Evolutionary conservation across 106 monocot species (phyloP), one percentile per base, ranked within the genome.

Genomic region (Dendrobium nobile): DNA sequence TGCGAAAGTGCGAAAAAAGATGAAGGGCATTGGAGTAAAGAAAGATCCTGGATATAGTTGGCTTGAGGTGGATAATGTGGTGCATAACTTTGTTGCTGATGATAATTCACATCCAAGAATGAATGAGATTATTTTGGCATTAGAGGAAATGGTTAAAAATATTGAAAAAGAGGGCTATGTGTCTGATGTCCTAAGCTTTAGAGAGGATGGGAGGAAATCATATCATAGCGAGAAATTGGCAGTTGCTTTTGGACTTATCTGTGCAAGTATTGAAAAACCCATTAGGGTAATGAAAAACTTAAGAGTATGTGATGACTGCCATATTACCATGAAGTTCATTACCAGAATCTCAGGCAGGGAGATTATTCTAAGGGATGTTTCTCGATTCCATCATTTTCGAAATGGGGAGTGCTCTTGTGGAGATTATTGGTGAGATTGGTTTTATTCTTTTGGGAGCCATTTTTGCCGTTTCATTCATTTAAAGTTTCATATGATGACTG

Each of bases 281-380:
- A 81, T 95, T 48, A 84, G 90, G 83, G 45, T 95, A 27, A 90
- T 95, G 90, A 95, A 95, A 84, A 95, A 95, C 76, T 86, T 95
- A 9, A 86, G 92, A 2, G 82, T 95, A 7, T 95, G 92, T 61
- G 51, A 54, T 17, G 86, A 95, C 47, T 95, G 92, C 72, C 95
- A 92, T 54, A 81, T 40, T 45, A 86, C 87, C 42, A 83, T 92
- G 24, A 92, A 92, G 68, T 47, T 88, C 31, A 78, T 89, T 84
- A 88, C 91, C 9, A 75, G 75, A 19, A 88, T 87, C 68, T 82
- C 85, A 67, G 45, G 16, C 13, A 88, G 90, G 81, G 90, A 92
- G 77, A 64, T 94, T 41, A 80, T 91, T n/a, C 78, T 92, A 3
- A 82, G 95, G 48, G 92, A 72, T 72, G 72, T 72, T 37, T 72